Evolutionary conservation across 345 rosid genomes (phyloP).

Genomic region (Cardamine chenopodiifolia): DNA sequence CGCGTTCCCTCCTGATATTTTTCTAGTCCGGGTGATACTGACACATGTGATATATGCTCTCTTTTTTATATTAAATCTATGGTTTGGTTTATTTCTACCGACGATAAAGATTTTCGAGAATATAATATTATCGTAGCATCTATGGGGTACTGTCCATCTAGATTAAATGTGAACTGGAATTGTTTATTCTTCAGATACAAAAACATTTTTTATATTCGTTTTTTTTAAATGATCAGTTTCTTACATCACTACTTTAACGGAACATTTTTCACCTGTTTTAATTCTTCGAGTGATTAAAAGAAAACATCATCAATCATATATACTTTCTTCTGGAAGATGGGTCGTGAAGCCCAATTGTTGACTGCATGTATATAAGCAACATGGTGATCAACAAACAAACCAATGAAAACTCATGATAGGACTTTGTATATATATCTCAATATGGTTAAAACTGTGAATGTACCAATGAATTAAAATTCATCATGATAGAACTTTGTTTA

Average conservation of each 20-base stretch:
- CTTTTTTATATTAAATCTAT: constrained; percentile 7
- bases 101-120: constrained; percentile 34
- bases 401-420: background rate
- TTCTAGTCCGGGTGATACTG: constrained; percentile 36
- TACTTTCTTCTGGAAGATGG: constrained; percentile 4
- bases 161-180: constrained; percentile 24
- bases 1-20: constrained; percentile 43
- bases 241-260: background rate
- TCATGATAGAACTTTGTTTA: constrained; percentile 4
- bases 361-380: constrained; percentile 4
- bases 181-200: background rate
- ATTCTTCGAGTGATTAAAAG: background rate
- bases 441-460: no score
- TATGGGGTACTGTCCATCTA: constrained; percentile 20
- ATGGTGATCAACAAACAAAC: background rate
- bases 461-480: no score
- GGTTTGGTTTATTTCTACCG: constrained; percentile 37
- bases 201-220: background rate
- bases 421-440: background rate
- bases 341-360: background rate
- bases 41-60: constrained; percentile 29
- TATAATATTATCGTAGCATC: constrained; percentile 36
- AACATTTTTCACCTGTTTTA: constrained; percentile 10
- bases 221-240: no score
- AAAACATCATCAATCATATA: background rate